Conservation (phyloP, 352 stramenopile genomes). For the Globisporangium ultimum region DNA sequence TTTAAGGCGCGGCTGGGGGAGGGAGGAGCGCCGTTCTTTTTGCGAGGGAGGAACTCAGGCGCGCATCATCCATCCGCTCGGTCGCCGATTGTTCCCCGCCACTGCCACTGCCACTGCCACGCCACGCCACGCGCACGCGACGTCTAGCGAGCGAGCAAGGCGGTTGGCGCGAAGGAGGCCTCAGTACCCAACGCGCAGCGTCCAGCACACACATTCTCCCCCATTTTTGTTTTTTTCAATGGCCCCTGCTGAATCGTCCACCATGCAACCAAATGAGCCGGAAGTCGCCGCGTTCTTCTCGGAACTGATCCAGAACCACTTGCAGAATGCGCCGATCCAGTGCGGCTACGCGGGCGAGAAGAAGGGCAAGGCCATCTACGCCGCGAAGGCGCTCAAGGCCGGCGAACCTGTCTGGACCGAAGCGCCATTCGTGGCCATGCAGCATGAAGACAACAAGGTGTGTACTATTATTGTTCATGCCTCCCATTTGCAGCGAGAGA, state of each 20-base stretch:
- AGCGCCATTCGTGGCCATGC: slow-evolving; percentile 62
- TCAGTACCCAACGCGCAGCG: neutral
- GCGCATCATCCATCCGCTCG: neutral
- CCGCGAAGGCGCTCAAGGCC: slow-evolving; percentile 42
- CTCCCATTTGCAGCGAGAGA: too few relatives aligned
- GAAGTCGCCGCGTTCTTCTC: slow-evolving; percentile 61
- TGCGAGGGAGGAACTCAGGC: neutral
- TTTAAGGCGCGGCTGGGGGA: neutral
- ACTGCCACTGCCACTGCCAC: neutral
- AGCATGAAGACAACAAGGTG: slow-evolving; percentile 75
- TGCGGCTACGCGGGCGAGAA: slow-evolving; percentile 44
- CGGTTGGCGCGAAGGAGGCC: neutral
- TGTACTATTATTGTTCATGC: too few relatives aligned
- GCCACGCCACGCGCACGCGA: neutral
- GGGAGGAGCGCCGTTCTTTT: neutral
- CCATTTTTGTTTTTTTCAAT: neutral
- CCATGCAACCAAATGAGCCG: slow-evolving; percentile 43
- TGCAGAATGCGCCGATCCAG: slow-evolving; percentile 46
- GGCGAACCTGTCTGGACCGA: slow-evolving; percentile 65
- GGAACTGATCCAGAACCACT: slow-evolving; percentile 45
- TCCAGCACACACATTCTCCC: neutral
- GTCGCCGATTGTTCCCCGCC: neutral
- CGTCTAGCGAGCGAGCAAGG: neutral
- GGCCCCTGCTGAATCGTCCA: slow-evolving; percentile 5
- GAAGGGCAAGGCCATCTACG: slow-evolving; percentile 79